Evolutionary conservation across 73 alveolate species (phyloP), one percentile per base, ranked within the genome.

Genomic region (Urostyla sp.): DNA sequence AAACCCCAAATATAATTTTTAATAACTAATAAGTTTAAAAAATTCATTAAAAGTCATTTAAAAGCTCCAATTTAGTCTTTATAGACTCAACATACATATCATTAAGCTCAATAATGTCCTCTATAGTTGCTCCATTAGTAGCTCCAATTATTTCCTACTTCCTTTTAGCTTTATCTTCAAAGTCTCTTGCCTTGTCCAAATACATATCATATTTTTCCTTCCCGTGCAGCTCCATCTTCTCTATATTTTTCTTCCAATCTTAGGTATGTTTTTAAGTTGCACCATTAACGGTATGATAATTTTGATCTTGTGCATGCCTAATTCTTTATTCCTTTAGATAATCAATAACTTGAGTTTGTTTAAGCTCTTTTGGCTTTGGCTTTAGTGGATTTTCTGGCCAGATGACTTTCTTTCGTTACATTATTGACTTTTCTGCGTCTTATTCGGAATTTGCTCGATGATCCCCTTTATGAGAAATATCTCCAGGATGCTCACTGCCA

Each of bases 321-420:
- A 35, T 30, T 5, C 90, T 37, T 54, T 77, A 15, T 35, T 81
- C 86, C 37, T 49, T 24, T 3, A 81, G 74, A 85, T 86, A 81
- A 66, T 81, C 91, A 11, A 81, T 57, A 10, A 58, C 81, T 30
- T 34, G 38, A 24, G 49, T 69, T 54, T 81, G 86, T 67, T 72
- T 67, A 74, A 72, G 67, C 26, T 60, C 74, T 18, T 52, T 52
- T 11, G 85, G 86, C 46, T 74, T 72, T 2, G 92, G 92, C 18
- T 54, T 72, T 55, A 83, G 37, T 5, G 92, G 76, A 76, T 83
- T 83, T 23, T 83, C 92, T 27, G 84, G 84, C 92, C 92, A 83
- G 1, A 83, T 57, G 16, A 72, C 40, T 32, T 34, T 55, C 15
- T 20, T 59, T 11, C 56, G 13, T 21, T 59, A 35, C 76, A 59